Percentiles rank a stretch among this genome's conserved stretches.
Conservation (phyloP, 257 asterid species). For the Fraxinus pennsylvanica region DNA sequence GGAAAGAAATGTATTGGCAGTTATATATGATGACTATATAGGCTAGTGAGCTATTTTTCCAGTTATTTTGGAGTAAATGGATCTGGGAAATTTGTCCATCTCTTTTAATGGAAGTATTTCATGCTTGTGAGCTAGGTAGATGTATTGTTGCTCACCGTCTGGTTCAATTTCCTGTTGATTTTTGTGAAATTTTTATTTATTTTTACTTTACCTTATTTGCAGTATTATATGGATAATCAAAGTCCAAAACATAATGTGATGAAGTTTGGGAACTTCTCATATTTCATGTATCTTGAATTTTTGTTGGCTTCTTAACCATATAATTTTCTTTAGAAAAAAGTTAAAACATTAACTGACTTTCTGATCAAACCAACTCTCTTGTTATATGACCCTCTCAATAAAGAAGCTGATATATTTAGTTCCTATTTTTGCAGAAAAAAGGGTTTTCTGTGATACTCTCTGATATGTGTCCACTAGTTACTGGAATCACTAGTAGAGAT, state of each 20-base stretch:
- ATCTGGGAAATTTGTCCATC: not conserved
- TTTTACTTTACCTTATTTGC: not conserved
- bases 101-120: not conserved
- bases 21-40: not conserved
- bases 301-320: not conserved
- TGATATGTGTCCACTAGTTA: conserved; percentile 88
- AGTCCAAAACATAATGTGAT: not conserved
- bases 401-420: not conserved
- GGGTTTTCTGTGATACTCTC: conserved; percentile 84
- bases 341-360: too few relatives aligned
- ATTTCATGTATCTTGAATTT: too few relatives aligned
- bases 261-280: too few relatives aligned
- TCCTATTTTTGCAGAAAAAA: conserved; percentile 52
- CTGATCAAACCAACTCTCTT: not conserved
- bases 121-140: not conserved
- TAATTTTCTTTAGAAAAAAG: not conserved
- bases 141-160: not conserved
- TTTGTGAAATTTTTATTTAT: not conserved
- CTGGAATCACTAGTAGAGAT: conserved; percentile 80
- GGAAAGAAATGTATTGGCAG: not conserved
- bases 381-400: not conserved
- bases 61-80: not conserved
- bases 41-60: not conserved
- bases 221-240: not conserved
- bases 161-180: not conserved